A percentile compares a stretch with the other conserved stretches of the same genome.
Conservation (phyloP, 441 rosid species). For the Euphorbia schlechtendalii region DNA sequence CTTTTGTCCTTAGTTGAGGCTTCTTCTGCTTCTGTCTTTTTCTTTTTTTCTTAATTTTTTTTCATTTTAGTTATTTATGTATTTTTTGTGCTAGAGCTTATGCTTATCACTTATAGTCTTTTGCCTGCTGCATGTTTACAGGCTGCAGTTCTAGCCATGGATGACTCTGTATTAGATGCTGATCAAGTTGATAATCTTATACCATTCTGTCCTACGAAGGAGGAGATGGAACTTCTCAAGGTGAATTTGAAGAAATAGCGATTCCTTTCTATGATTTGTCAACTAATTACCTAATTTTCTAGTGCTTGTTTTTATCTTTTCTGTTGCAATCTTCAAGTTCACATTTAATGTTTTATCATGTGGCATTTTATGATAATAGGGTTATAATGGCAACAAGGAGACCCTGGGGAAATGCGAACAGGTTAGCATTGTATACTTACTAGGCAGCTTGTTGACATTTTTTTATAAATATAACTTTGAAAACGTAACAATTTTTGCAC, state of each 20-base stretch:
- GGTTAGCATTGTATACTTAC: conserved; percentile 39
- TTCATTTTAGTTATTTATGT: no score
- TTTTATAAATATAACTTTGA: conserved; percentile 11
- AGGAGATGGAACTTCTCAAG: conserved; percentile 98
- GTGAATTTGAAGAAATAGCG: conserved; percentile 35
- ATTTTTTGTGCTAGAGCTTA: neutral
- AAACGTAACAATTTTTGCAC: conserved; percentile 10
- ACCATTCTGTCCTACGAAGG: conserved; percentile 95
- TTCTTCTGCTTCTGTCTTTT: neutral
- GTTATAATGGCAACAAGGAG: conserved; percentile 73
- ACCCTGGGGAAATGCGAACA: conserved; percentile 91
- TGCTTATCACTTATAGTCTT: conserved; percentile 2
- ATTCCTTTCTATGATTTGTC: conserved; percentile 12
- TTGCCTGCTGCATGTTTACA: conserved; percentile 28
- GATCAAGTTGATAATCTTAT: conserved; percentile 98
- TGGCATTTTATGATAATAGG: conserved; percentile 23
- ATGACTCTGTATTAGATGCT: conserved; percentile 70
- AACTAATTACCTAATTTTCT: no score
- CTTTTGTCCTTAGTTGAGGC: neutral
- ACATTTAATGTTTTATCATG: conserved; percentile 11
- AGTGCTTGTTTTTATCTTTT: no score
- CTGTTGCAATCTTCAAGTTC: conserved; percentile 3
- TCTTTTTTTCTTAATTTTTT: neutral
- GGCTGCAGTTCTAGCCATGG: conserved; percentile 97
- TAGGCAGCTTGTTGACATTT: conserved; percentile 2